Base-by-base conservation (phyloP, 2,329 filamentous ascomycete species). In the Sarocladium brachiariae region DNA sequence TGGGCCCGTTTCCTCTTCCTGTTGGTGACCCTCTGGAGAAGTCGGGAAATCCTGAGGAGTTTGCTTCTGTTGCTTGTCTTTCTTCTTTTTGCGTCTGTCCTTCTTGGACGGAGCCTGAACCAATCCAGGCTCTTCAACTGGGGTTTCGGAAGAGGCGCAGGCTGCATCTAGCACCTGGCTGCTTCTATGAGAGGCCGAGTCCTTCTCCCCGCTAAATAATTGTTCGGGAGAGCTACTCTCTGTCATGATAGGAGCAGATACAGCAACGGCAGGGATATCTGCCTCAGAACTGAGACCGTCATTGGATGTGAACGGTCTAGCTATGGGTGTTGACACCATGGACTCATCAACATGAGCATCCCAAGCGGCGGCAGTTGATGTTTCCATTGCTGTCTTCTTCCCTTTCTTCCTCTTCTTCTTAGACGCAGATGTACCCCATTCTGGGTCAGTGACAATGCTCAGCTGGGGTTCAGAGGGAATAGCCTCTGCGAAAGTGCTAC, bases 1-100 rank as follows among this genome's bases (percentile, higher is more conserved):
- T 16, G 7, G 16, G n/a, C 8, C 13, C 6, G 7, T 13, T 4
- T 39, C 35, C 21, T 39, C n/a, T 31, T 27, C 43, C 41, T 11
- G 13, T 23, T n/a, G 35, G 8, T 38, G 11, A 19, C n/a, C n/a
- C n/a, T 52, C 50, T 3, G 34, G 34, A 16, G 23, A 30, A 49
- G 33, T 13, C 10, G 19, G 4, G 16, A 16, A 14, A 33, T 33
- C 16, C 24, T 53, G 23, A 4, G 23, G 10, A 18, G 48, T 9
- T 48, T 41, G 39, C 38, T 51, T 53, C 49, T 41, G 37, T 23
- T 51, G 48, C 48, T 19, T 49, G 19, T 18, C 11, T 51, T 41
- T 55, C 35, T 50, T 52, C 31, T 52, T 57, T 37, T 50, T 60
- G 38, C 51, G 56, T 54, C 54, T 57, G 37, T 34, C 43, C 54